Base-by-base conservation (phyloP, 2,329 filamentous ascomycete genomes). In the Colletotrichum nymphaeae region DNA sequence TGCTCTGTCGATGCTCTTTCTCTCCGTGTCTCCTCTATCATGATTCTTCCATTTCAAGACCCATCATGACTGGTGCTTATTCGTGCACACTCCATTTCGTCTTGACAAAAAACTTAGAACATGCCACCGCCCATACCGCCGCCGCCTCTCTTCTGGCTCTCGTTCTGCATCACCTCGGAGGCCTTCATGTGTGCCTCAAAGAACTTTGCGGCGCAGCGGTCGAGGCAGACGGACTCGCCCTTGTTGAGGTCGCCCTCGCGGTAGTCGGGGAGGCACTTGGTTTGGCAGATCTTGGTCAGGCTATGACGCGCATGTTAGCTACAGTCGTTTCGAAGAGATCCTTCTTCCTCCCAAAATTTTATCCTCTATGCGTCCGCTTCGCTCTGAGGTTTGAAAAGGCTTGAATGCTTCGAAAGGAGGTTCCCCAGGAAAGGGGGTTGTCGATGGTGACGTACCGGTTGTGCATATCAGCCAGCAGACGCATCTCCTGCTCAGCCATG, bases 141-240 rank as follows among this genome's bases (percentile, higher is more conserved):
- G 53, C 86, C 89, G 73, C 91, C 90, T 80, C 90, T 90, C 75
- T 90, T 88, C 80, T 91, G 90, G 62, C 94, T 94, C 85, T 97
- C 94, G 76, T 93, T 91, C 86, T 98, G 95, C 92, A 98, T 95
- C 86, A 97, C 94, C 86, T 98, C 95, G 80, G 94, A 96, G 73
- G 98, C 94, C 88, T 98, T 98, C 88, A 98, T 92, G 84, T 98
- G 97, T 80, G 98, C 95, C 79, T 98, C 96, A 86, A 99, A 98
- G 88, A 98, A 99, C 88, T 99, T 99, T 81, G 94, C 90, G 72
- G 97, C 94, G 86, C 97, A 99, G 81, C 97, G 94, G 87, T 99
- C 97, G 78, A 99, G 92, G 88, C 97, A 99, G 79, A 99, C 97
- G 78, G 93, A 95, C 86, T 99, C 97, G 89, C 95, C 97, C 88